phyloP scores from a whole-genome alignment of 441 rosid genomes.

The Hura crepitans region DNA sequence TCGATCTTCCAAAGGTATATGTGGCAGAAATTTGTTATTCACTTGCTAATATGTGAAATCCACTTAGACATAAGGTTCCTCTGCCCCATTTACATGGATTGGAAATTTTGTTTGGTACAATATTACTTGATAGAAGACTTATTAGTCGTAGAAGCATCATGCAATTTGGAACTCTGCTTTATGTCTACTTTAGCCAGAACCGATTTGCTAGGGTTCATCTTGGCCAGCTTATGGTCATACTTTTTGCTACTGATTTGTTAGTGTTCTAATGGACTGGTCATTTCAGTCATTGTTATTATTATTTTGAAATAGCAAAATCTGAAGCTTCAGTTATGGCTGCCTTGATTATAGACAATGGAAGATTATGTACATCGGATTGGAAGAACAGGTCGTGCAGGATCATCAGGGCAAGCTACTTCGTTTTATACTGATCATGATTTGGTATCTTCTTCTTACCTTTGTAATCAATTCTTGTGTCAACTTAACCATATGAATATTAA shows the following conservation, averaged over 20 bases:
- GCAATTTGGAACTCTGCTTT: neutral
- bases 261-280: conserved; percentile 15
- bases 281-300: conserved; percentile 18
- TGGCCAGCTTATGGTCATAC: conserved; percentile 1
- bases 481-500: too few relatives aligned
- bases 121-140: neutral
- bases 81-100: neutral
- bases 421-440: conserved; percentile 37
- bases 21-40: conserved; percentile 13
- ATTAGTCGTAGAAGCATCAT: neutral
- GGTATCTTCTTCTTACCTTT: conserved; percentile 23
- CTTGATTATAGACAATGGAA: conserved; percentile 49
- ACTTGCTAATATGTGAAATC: neutral
- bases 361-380: conserved; percentile 91
- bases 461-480: conserved; percentile 8
- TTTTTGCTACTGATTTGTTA: conserved; percentile 9
- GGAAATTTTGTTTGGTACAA: neutral
- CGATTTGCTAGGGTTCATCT: neutral
- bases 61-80: neutral
- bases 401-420: conserved; percentile 58
- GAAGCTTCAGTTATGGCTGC: conserved; percentile 32
- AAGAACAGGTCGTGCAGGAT: conserved; percentile 93
- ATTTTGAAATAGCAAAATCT: conserved; percentile 29
- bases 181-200: neutral
- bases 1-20: conserved; percentile 45